Base-by-base conservation (phyloP, 768 basidiomycete genomes). In the Amanita muscaria region DNA sequence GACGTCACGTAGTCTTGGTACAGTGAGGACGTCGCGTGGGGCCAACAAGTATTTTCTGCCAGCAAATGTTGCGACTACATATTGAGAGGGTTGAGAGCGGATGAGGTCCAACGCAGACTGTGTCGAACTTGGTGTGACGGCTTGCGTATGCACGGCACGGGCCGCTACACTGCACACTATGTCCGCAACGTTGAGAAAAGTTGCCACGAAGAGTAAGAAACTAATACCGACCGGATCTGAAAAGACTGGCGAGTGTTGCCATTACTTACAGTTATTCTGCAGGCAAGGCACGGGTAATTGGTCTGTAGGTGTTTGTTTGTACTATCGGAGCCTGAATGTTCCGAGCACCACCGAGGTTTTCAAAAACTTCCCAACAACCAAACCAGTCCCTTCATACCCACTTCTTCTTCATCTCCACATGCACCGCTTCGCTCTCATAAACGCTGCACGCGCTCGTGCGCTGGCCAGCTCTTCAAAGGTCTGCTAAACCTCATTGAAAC, bases 71-170 rank as follows among this genome's bases (percentile, higher is more conserved):
- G 92, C 92, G 58, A 93, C 73, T 61, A 94, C 73, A 67, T 98
- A 99, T 65, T 89, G 84, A 0, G 85, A 83, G 4, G 94, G 89
- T 53, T 97, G 92, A 1, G 90, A 85, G 58, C 83, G 82, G 49
- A 97, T 84, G 59, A 91, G 74, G 33, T 77, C 67, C 57, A 96
- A 70, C 4, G 91, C 91, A 38, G 73, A 64, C 37, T 74, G 36
- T n/a, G 77, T 70, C 11, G 74, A 70, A 49, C 50, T 51, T 22
- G 60, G 62, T n/a, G 48, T 32, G 11, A 44, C 47, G 49, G 62
- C 38, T 43, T 54, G 54, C 5, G 60, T 51, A 48, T 60, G 59
- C 5, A 58, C 22, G 15, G 58, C 44, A 35, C 61, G 40, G 29
- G 23, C 37, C 35, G 41, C 22, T 38, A 47, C 37, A 45, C 40